Conservation (phyloP, 1,139 yeast genomes). For the Entelexis sorbosivorans region DNA sequence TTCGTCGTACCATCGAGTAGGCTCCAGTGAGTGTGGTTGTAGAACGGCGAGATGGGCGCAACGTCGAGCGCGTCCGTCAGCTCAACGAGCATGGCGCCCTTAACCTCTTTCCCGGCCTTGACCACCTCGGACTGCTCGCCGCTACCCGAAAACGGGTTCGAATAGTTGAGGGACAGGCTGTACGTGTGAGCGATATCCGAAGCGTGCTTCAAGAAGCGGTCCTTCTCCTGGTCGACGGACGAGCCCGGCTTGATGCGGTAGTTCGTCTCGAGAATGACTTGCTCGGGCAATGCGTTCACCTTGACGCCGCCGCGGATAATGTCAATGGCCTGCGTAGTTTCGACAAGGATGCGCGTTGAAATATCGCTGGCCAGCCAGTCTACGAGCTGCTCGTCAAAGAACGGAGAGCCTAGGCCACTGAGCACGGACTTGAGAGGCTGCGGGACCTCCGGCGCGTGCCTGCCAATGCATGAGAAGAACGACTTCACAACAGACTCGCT, state of each 20-base stretch:
- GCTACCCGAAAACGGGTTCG: constrained; percentile 7
- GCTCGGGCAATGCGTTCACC: constrained; percentile 65
- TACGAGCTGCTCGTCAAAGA: constrained; percentile 18
- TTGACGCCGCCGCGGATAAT: constrained; percentile 59
- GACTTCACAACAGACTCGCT: constrained; percentile 38
- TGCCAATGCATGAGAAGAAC: constrained; percentile 34
- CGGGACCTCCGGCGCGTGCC: constrained; percentile 13
- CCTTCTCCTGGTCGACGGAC: constrained; percentile 34
- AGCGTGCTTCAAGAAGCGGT: constrained; percentile 35
- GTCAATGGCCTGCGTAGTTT: constrained; percentile 63
- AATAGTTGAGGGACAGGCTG: constrained; percentile 21
- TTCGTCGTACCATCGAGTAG: constrained; percentile 46
- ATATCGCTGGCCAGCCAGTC: constrained; percentile 16
- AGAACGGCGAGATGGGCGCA: constrained; percentile 25
- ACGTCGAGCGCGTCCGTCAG: constrained; percentile 13
- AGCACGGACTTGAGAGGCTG: constrained; percentile 5
- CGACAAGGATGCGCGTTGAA: constrained; percentile 34
- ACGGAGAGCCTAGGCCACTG: constrained; percentile 14
- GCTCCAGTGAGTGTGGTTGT: constrained; percentile 43
- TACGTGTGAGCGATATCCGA: constrained; percentile 36
- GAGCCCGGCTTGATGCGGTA: constrained; percentile 50
- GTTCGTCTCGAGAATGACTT: constrained; percentile 45
- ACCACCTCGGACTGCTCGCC: constrained; percentile 5
- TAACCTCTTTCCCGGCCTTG: not conserved
- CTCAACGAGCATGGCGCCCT: constrained; percentile 7